phyloP scores from a whole-genome alignment of 305 asterid genomes.

The Solanum hybrid region DNA sequence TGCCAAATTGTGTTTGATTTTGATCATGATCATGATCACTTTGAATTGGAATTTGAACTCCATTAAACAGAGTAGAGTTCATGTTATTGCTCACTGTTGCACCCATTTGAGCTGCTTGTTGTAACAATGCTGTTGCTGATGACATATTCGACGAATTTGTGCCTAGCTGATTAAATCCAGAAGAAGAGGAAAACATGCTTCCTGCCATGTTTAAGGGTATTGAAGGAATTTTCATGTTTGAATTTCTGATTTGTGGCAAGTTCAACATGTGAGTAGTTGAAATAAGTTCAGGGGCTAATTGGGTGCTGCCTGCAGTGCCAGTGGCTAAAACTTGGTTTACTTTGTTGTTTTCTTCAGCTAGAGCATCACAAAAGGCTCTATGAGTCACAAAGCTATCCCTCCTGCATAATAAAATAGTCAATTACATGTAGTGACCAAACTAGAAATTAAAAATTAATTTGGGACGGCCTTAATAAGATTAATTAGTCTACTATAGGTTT shows the following conservation, averaged over 20 bases:
- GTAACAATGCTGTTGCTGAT: not conserved
- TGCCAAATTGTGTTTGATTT: not conserved
- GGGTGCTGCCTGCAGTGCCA: not conserved
- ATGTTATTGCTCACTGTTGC: not conserved
- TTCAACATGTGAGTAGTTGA: not conserved
- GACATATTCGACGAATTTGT: not conserved
- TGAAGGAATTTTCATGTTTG: not conserved
- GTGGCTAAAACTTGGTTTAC: not conserved
- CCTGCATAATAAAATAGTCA: not conserved
- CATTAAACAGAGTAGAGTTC: not conserved
- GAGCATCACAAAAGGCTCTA: conserved; percentile 5
- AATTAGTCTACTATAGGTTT: not conserved
- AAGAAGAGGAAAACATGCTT: conserved; percentile 8
- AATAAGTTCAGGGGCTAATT: not conserved
- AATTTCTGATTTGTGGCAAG: not conserved
- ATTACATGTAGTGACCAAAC: not conserved
- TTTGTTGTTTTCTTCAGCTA: not conserved
- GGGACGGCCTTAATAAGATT: not conserved
- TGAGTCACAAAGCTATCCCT: conserved; percentile 4
- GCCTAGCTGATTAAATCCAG: not conserved
- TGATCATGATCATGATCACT: not conserved
- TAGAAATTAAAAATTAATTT: not conserved
- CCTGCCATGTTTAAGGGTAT: not conserved
- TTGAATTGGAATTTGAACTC: not conserved
- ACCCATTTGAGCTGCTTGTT: conserved; percentile 6